A percentile compares a stretch with the other conserved stretches of the same genome.
phyloP scores from a whole-genome alignment of 768 basidiomycete species.

The Tulasnella calospora region DNA sequence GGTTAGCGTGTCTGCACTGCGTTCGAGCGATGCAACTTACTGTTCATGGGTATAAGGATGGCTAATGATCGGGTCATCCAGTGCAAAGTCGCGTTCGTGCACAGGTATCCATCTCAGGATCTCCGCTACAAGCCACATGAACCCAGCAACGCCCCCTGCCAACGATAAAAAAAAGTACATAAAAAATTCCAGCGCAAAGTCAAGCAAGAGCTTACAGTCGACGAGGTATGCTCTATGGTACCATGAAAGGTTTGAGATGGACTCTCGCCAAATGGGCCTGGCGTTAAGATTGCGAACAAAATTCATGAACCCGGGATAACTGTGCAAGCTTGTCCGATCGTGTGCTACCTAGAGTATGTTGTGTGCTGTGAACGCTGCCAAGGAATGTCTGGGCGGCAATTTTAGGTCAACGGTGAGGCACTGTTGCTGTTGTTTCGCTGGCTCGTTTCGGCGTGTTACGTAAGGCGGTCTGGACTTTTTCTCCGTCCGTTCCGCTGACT shows the following conservation, averaged over 20 bases:
- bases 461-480: conserved; percentile 6
- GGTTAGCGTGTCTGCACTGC: background rate
- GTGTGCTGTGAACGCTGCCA: background rate
- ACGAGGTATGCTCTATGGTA: conserved; percentile 43
- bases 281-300: background rate
- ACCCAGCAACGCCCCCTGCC: conserved; percentile 16
- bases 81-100: conserved; percentile 49
- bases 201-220: conserved; percentile 47
- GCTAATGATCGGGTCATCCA: conserved; percentile 50
- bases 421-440: background rate
- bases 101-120: conserved; percentile 36
- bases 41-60: conserved; percentile 49
- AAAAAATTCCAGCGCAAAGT: background rate
- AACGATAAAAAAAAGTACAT: background rate
- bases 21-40: conserved; percentile 36
- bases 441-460: background rate
- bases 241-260: conserved; percentile 31
- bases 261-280: conserved; percentile 9
- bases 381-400: conserved; percentile 8
- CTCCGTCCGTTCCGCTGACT: background rate
- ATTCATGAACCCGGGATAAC: background rate
- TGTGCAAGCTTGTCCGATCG: too few species aligned
- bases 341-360: background rate
- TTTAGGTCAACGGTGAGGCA: background rate
- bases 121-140: conserved; percentile 17